Percentiles rank a stretch among this genome's conserved stretches.
Conservation (phyloP, 495 filamentous ascomycete species). For the Symbiotaphrina buchneri region DNA sequence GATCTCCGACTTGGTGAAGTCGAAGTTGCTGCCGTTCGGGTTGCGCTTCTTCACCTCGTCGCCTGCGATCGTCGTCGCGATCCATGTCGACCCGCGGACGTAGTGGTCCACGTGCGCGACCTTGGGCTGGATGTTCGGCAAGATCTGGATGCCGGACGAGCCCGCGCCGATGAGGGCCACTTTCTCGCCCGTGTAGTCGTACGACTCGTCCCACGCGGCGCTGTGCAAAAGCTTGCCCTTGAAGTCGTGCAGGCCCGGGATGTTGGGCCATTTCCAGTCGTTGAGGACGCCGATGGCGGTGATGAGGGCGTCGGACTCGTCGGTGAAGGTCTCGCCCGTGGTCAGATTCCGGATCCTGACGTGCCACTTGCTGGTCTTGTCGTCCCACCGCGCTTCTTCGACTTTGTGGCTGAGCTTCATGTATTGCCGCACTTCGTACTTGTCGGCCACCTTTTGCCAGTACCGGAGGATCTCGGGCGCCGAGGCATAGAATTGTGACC, state of each 20-base stretch:
- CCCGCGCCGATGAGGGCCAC: constrained; percentile 39
- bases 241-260: constrained; percentile 23
- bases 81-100: constrained; percentile 43
- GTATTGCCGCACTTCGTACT: constrained; percentile 36
- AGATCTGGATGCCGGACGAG: constrained; percentile 22
- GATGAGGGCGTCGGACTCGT: constrained; percentile 33
- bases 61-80: too few species aligned
- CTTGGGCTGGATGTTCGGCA: constrained; percentile 31
- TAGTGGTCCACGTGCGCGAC: constrained; percentile 38
- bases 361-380: constrained; percentile 25
- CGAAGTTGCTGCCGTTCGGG: too few species aligned
- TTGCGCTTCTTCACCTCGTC: too few species aligned
- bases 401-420: constrained; percentile 25
- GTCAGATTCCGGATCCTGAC: constrained; percentile 11
- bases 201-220: constrained; percentile 26
- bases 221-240: constrained; percentile 27
- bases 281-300: constrained; percentile 35
- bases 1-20: constrained; percentile 24
- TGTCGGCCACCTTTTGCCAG: constrained; percentile 32
- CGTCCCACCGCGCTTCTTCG: constrained; percentile 28
- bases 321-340: constrained; percentile 20
- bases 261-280: constrained; percentile 26
- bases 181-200: constrained; percentile 24
- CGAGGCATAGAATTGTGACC: constrained; percentile 40
- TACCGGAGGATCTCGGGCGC: constrained; percentile 43